phyloP scores from a whole-genome alignment of 2,329 filamentous ascomycete genomes.

The Sphaceloma murrayae region DNA sequence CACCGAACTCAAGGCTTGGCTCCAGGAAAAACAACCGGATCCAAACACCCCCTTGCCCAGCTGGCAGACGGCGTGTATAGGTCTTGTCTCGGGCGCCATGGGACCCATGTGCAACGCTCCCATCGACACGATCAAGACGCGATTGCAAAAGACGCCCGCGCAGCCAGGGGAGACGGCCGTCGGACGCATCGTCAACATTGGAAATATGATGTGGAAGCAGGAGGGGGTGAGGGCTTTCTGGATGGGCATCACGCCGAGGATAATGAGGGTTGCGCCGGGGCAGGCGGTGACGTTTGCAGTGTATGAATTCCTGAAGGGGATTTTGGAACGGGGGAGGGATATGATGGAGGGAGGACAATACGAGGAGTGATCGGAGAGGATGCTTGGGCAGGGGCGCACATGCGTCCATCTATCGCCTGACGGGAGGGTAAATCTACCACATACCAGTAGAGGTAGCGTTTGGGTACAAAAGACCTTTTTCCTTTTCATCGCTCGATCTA shows the following conservation, averaged over 20 bases:
- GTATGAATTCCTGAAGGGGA: slow-evolving; percentile 43
- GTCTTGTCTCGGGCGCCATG: slow-evolving; percentile 85
- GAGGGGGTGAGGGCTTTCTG: slow-evolving; percentile 94
- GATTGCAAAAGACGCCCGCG: slow-evolving; percentile 81
- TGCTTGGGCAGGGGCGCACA: too few species aligned
- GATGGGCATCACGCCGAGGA: slow-evolving; percentile 94
- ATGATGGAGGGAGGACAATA: slow-evolving; percentile 39
- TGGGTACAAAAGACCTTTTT: slow-evolving; percentile 11
- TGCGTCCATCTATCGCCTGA: slow-evolving; percentile 10
- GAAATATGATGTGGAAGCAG: slow-evolving; percentile 57
- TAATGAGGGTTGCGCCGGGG: slow-evolving; percentile 94
- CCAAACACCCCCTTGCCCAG: slow-evolving; percentile 61
- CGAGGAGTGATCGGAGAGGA: too few species aligned
- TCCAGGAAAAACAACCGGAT: slow-evolving; percentile 64
- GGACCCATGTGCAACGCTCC: slow-evolving; percentile 93
- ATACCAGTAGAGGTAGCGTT: slow-evolving; percentile 14
- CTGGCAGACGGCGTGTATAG: slow-evolving; percentile 86
- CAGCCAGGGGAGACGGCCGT: slow-evolving; percentile 68
- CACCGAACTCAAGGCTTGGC: slow-evolving; percentile 74
- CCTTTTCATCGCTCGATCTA: neutral
- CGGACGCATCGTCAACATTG: slow-evolving; percentile 67
- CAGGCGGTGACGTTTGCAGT: slow-evolving; percentile 68
- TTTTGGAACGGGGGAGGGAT: slow-evolving; percentile 40
- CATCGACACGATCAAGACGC: slow-evolving; percentile 98
- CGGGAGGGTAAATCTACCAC: slow-evolving; percentile 7